A percentile compares a stretch with the other conserved stretches of the same genome.
phyloP scores from a whole-genome alignment of 768 basidiomycete species.

The Hortiboletus campestris region DNA sequence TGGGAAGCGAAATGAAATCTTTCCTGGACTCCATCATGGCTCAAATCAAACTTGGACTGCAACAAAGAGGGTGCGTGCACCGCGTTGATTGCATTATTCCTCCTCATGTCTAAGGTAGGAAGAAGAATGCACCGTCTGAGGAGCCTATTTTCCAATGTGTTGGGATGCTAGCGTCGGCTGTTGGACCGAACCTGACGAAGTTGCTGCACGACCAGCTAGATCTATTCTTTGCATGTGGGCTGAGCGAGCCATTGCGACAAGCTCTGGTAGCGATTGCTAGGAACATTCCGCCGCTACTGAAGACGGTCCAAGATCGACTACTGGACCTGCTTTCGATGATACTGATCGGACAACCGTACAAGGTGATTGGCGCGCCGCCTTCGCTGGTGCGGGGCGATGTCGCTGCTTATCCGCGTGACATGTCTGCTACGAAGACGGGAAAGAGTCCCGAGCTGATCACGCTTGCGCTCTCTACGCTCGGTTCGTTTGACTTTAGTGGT shows the following conservation, averaged over 20 bases:
- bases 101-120: slow-evolving; percentile 36
- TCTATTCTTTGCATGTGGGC: slow-evolving; percentile 91
- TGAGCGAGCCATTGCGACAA: slow-evolving; percentile 84
- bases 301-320: slow-evolving; percentile 93
- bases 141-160: slow-evolving; percentile 98
- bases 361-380: slow-evolving; percentile 81
- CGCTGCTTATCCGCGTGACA: slow-evolving; percentile 46
- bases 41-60: slow-evolving; percentile 86
- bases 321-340: slow-evolving; percentile 81
- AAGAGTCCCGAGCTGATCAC: slow-evolving; percentile 71
- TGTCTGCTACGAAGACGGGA: slow-evolving; percentile 50
- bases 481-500: slow-evolving; percentile 95
- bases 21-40: slow-evolving; percentile 91
- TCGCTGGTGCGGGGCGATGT: slow-evolving; percentile 56
- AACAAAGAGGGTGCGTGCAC: slow-evolving; percentile 70
- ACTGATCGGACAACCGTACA: slow-evolving; percentile 82
- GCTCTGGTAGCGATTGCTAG: slow-evolving; percentile 83
- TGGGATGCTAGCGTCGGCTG: slow-evolving; percentile 91
- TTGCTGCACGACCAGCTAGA: slow-evolving; percentile 95
- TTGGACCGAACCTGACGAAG: slow-evolving; percentile 94
- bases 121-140: slow-evolving; percentile 90
- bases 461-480: slow-evolving; percentile 82
- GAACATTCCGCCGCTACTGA: slow-evolving; percentile 86
- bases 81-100: background rate
- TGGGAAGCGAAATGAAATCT: slow-evolving; percentile 92